These are phyloP conservation scores for Magnolia kwangsiensis DNA, from an alignment of 164 flowering plant species.

Conservation along the genomic window DNA sequence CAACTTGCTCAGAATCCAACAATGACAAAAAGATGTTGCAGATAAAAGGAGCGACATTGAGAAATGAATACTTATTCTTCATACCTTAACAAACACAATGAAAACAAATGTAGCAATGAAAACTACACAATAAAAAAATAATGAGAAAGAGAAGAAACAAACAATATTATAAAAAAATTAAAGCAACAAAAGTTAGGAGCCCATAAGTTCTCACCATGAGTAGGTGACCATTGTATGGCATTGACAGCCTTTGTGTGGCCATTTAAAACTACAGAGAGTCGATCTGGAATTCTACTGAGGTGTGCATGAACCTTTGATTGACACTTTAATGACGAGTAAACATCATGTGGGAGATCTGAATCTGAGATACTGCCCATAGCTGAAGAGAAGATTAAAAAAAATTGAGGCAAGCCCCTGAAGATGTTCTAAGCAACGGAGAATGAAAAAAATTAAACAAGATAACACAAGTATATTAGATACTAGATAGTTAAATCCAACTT, in stretches of 20 bases:
- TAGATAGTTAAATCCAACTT: no score
- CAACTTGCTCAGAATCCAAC: no score
- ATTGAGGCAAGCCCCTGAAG: conserved; percentile 8
- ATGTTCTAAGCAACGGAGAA: not conserved
- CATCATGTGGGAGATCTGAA: conserved; percentile 43
- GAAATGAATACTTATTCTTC: not conserved
- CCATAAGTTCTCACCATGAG: conserved; percentile 46
- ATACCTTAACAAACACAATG: not conserved
- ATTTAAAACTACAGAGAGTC: conserved; percentile 34
- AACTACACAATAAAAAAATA: not conserved
- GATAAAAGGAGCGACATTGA: no score
- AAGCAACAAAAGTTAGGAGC: not conserved
- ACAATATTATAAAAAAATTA: not conserved
- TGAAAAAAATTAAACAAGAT: not conserved
- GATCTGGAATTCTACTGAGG: conserved; percentile 29
- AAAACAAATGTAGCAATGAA: not conserved
- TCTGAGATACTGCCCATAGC: conserved; percentile 62
- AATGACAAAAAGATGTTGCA: no score
- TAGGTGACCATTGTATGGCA: conserved; percentile 70
- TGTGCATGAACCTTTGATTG: conserved; percentile 26
- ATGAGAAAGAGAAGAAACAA: not conserved
- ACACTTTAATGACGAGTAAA: conserved; percentile 44
- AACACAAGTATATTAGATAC: not conserved
- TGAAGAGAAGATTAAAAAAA: conserved; percentile 20
- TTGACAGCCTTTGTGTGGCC: conserved; percentile 75